These are phyloP conservation scores for Eutrema yunnanense DNA, from an alignment of 345 rosid genomes.

Conservation along the genomic window DNA sequence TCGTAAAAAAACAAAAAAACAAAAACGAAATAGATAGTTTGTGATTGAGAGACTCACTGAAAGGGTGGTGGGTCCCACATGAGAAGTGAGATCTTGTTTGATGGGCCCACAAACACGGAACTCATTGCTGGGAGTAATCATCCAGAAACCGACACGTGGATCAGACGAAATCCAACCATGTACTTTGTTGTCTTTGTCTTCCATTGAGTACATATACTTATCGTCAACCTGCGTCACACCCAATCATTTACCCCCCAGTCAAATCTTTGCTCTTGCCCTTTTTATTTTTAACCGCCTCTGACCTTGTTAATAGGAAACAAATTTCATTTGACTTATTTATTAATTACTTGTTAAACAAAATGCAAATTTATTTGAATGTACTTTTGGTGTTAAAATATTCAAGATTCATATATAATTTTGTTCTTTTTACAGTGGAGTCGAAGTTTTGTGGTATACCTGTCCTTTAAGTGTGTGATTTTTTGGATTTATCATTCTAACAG, in stretches of 20 bases:
- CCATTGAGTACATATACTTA: constrained; percentile 71
- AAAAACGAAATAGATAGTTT: no score
- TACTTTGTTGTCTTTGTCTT: constrained; percentile 48
- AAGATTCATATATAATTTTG: not conserved
- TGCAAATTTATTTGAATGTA: not conserved
- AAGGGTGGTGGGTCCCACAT: constrained; percentile 63
- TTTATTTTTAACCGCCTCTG: no score
- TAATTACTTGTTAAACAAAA: not conserved
- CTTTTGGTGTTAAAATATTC: not conserved
- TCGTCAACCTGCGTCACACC: constrained; percentile 71
- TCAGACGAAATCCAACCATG: constrained; percentile 76
- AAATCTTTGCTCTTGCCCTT: no score
- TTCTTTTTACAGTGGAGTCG: no score
- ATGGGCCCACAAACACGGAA: constrained; percentile 59
- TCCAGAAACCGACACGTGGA: constrained; percentile 69
- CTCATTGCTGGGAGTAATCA: constrained; percentile 80
- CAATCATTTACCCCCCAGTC: not conserved
- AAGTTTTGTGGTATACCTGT: constrained; percentile 40
- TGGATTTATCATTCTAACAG: constrained; percentile 70
- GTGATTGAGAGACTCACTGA: constrained; percentile 34
- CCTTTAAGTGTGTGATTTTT: constrained; percentile 40
- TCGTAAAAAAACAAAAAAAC: no score
- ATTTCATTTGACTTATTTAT: no score
- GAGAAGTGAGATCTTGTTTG: constrained; percentile 88
- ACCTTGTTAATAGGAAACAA: no score